Evolutionary conservation across 306 rosid genomes (phyloP), one percentile per base, ranked within the genome.

Genomic region (Sicyos edulis): DNA sequence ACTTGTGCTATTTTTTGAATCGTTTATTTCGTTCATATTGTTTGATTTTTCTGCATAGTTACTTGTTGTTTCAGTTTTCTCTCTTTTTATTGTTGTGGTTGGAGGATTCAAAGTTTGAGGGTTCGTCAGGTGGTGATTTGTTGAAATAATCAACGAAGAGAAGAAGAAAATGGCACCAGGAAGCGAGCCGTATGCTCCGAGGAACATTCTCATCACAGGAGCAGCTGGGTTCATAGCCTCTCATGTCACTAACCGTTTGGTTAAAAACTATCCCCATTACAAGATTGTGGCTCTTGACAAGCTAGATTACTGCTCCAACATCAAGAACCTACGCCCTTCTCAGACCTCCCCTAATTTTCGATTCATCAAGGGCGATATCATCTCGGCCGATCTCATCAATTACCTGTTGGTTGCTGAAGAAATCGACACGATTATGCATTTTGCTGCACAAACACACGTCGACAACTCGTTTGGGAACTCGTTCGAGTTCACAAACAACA

Each of bases 381-480:
- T 87, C 14, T 82, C 81, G 5, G 85, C 82, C 8, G 96, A 89
- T 40, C 80, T 85, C 17, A 82, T 89, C 74, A 85, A 84, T 53
- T 84, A 85, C 75, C 77, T 89, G 11, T 24, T 89, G 74, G 74
- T 85, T 37, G 83, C 82, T 10, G 92, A 89, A 72, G 70, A 84
- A 58, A 89, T 87, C 37, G 92, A 89, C 80, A 89, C 92, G 10
- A 81, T 89, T 49, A 87, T 89, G 92, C 89, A 89, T 73, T 89
- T 89, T 73, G 90, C 96, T 4, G 96, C 90, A 4, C 96, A 89
- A 56, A 82, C 92, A 10, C 96, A 89, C 21, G 92, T 89, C 10
- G 96, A 89, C 54, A 89, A 89, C 58, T 89, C 96, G 0, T 89
- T 87, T 73, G 90, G 92, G 0, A 89, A 89, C 80, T 87, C 92